phyloP scores from a whole-genome alignment of 2,329 filamentous ascomycete species.

The Fusarium sp. region DNA sequence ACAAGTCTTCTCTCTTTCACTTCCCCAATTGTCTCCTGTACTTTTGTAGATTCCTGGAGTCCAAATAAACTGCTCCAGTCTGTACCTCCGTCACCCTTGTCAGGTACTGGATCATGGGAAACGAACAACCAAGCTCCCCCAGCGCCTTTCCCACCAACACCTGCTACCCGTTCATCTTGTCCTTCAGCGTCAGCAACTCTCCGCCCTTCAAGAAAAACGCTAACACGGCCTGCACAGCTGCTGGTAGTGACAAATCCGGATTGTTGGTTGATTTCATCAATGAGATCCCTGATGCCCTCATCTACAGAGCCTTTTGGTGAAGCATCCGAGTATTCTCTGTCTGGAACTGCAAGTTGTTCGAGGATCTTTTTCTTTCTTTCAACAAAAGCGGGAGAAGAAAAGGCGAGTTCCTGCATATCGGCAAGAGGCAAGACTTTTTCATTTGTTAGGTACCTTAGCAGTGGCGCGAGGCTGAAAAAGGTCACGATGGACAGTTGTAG shows the following conservation, averaged over 20 bases:
- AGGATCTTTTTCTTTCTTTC: slow-evolving; percentile 79
- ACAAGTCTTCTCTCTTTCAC: slow-evolving; percentile 61
- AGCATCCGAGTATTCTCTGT: slow-evolving; percentile 78
- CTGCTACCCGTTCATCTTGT: slow-evolving; percentile 55
- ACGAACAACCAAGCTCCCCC: slow-evolving; percentile 88
- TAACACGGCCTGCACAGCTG: slow-evolving; percentile 88
- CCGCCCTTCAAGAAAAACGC: slow-evolving; percentile 85
- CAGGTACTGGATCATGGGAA: slow-evolving; percentile 76
- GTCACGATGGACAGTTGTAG: slow-evolving; percentile 11
- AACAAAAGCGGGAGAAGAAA: slow-evolving; percentile 56
- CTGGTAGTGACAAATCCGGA: slow-evolving; percentile 89
- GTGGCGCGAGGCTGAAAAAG: slow-evolving; percentile 38
- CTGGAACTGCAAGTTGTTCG: slow-evolving; percentile 72
- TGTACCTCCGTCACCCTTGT: slow-evolving; percentile 38
- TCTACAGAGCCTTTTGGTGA: slow-evolving; percentile 93
- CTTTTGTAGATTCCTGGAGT: slow-evolving; percentile 39
- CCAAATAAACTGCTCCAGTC: slow-evolving; percentile 47
- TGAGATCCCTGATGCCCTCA: slow-evolving; percentile 77
- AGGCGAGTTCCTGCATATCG: slow-evolving; percentile 45
- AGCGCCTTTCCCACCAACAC: slow-evolving; percentile 84
- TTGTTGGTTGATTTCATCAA: slow-evolving; percentile 78
- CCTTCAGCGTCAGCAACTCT: slow-evolving; percentile 49
- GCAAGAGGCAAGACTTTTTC: slow-evolving; percentile 24
- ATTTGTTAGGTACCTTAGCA: slow-evolving; percentile 20
- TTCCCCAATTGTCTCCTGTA: slow-evolving; percentile 29